Conservation (phyloP, 2,329 filamentous ascomycete genomes). For the Stylonectria norvegica region DNA sequence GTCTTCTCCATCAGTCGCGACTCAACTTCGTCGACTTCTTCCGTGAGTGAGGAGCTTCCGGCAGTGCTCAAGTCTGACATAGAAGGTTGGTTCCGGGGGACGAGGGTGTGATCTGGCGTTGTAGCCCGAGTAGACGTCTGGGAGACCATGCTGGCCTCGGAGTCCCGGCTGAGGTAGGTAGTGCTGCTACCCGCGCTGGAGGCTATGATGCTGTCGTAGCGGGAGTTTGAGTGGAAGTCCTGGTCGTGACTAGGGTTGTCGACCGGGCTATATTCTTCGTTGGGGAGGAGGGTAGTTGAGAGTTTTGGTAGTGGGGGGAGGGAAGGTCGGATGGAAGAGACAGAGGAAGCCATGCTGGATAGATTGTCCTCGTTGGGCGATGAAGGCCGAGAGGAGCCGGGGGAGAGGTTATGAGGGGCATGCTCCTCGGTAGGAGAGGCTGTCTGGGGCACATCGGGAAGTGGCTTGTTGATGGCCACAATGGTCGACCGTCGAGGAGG, state of each 20-base stretch:
- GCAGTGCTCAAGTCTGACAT: conserved; percentile 65
- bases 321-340: conserved; percentile 45
- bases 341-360: conserved; percentile 44
- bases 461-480: conserved; percentile 60
- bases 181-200: conserved; percentile 76
- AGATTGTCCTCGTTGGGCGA: conserved; percentile 41
- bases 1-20: conserved; percentile 86
- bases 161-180: conserved; percentile 76
- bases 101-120: conserved; percentile 66
- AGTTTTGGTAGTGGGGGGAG: conserved; percentile 58
- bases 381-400: conserved; percentile 40
- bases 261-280: conserved; percentile 47
- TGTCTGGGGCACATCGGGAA: conserved; percentile 61
- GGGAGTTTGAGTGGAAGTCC: conserved; percentile 51
- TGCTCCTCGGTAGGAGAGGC: conserved; percentile 38
- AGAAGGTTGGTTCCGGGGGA: conserved; percentile 57
- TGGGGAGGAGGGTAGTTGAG: conserved; percentile 46
- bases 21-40: conserved; percentile 77
- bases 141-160: conserved; percentile 75
- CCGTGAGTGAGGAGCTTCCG: conserved; percentile 63
- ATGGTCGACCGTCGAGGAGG: conserved; percentile 38
- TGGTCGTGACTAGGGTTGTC: conserved; percentile 47
- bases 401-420: conserved; percentile 31
- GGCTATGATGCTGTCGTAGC: conserved; percentile 67
- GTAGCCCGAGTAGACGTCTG: conserved; percentile 83